Percentiles rank a stretch among this genome's conserved stretches.
Conservation (phyloP, 352 stramenopile genomes). For the Elongisporangium undulatum region DNA sequence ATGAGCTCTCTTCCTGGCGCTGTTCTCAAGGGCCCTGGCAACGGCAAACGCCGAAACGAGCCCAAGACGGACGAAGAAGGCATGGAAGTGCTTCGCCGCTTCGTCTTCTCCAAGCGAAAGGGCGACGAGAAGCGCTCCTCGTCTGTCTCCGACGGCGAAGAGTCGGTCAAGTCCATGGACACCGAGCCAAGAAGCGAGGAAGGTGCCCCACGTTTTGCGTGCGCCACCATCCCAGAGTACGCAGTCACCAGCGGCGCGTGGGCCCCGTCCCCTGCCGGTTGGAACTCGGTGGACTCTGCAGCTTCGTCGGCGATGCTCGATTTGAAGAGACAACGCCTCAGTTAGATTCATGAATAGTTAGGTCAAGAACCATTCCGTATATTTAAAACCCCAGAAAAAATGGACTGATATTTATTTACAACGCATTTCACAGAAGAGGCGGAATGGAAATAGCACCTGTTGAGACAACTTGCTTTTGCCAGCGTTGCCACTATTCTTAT, state of each 20-base stretch:
- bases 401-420: background rate
- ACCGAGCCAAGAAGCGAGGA: background rate
- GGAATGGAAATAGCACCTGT: background rate
- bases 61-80: constrained; percentile 82
- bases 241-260: background rate
- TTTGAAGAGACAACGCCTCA: constrained; percentile 31
- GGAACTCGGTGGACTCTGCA: constrained; percentile 26
- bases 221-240: background rate
- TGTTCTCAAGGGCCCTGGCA: constrained; percentile 69
- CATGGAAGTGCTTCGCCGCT: constrained; percentile 80
- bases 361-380: background rate
- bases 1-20: constrained; percentile 74
- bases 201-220: constrained; percentile 3
- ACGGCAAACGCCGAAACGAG: constrained; percentile 72
- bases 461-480: background rate
- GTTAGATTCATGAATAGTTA: constrained; percentile 8
- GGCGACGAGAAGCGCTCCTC: constrained; percentile 35
- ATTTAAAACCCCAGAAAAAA: background rate
- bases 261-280: constrained; percentile 7
- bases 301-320: constrained; percentile 32
- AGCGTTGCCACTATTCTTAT: no score
- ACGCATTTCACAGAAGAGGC: background rate
- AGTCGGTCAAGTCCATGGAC: background rate
- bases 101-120: constrained; percentile 83
- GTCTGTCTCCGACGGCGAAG: background rate